Evolutionary conservation across 2,329 filamentous ascomycete genomes (phyloP), one percentile per base, ranked within the genome.

Genomic region (Rutstroemia sp.): DNA sequence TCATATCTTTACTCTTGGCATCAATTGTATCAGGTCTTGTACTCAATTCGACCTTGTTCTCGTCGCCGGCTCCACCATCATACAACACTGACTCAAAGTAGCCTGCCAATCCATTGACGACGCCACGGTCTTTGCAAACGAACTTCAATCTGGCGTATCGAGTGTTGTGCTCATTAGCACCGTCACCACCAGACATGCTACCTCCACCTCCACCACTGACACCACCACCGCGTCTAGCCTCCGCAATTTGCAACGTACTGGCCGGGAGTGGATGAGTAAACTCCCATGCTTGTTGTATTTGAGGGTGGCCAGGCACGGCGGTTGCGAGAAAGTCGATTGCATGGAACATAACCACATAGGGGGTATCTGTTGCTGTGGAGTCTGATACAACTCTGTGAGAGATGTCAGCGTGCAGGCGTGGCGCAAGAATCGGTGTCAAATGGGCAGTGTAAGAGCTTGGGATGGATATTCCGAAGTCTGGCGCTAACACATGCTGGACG

Each of bases 31-130:
- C 88, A 0, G 94, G 95, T 66, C 96, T 87, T 4, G 88, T 99
- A 67, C 90, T 95, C 58, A 99, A 79, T 74, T 97, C 92, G 4
- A 96, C 82, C 64, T 83, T 84, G 2, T 74, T 75, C 65, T 61
- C 72, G 1, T 74, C 75, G 65, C 61, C 72, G 6, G 72, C 51
- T 55, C 68, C 62, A 42, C 71, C 80, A 63, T 79, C 79, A 69
- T 97, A 99, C 19, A 99, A 78, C n/a, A 95, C 89, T 0, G 91
- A 90, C 73, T 99, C 94, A 70, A 99, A 99, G 71, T 96, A 99
- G 0, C 92, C 94, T 0, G 85, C 94, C 44, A 99, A 73, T 2
- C 94, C 94, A 70, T 99, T 94, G 38, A 92, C 88, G 7, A 94
- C 86, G 38, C 92, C 92, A 25, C 89, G 81, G 58, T 89, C 80